Evolutionary conservation across 495 filamentous ascomycete genomes (phyloP), one percentile per base, ranked within the genome.

Genomic region (Podospora bellae-mahoneyi): DNA sequence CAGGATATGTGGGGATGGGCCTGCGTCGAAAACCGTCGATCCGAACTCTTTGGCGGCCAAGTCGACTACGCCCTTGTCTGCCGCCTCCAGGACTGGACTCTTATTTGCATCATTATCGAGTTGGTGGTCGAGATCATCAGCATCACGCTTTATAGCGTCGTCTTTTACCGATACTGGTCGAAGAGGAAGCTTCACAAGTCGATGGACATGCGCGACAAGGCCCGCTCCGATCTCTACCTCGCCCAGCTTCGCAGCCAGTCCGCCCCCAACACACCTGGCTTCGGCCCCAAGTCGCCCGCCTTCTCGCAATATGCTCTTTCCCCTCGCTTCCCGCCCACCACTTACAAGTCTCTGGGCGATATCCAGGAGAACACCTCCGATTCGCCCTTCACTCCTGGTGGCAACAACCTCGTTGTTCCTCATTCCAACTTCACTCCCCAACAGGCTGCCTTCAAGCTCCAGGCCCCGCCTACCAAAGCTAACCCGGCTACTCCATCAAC

Each of bases 1-100:
- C 84, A 97, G 73, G 95, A 98, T 76, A 84, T 99, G 73, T 99
- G 95, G 95, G 94, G 93, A 30, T 99, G 95, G 95, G 85, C 92
- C 3, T 99, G 95, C 75, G 91, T 92, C 30, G 85, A 97, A 69
- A 98, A 97, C 76, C 89, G 86, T 60, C 87, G 95, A 62, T 78
- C 88, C 54, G 77, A 91, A 66, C 78, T 96, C 26, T 97, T 92
- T 77, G 76, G 86, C 66, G 79, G 92, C 27, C 87, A 92, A 62
- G 85, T 99, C 68, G 85, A 93, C 78, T 99, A 97, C 79, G 86
- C 85, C 60, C 88, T 99, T n/a, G 85, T 98, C 73, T 99, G 95
- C 83, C 91, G 95, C 75, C 86, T 97, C 68, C 92, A 95, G 86
- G 92, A 97, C 80, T 99, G 95, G 95, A 87, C 90, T 20, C 87